These are phyloP conservation scores for Gamsiella multidivaricata DNA, from an alignment of 192 early-diverging fungal species.

Conservation along the genomic window DNA sequence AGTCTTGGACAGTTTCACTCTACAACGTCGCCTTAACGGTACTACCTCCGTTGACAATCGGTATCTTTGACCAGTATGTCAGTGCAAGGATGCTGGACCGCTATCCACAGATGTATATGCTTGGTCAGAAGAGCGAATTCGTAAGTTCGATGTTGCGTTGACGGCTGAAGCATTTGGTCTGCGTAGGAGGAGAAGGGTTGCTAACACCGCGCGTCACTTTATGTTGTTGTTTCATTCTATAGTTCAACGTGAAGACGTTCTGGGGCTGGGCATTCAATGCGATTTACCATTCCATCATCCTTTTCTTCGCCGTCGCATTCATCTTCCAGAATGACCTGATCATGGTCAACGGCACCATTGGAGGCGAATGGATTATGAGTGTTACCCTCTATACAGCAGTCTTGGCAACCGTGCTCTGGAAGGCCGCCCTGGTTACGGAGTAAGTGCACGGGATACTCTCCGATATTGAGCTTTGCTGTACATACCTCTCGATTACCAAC, in stretches of 20 bases:
- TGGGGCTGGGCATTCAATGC: conserved; percentile 95
- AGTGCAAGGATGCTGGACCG: conserved; percentile 93
- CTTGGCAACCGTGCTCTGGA: conserved; percentile 88
- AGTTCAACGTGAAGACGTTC: conserved; percentile 89
- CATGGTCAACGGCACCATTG: conserved; percentile 73
- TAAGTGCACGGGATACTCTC: conserved; percentile 38
- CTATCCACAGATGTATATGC: conserved; percentile 97
- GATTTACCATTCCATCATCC: conserved; percentile 89
- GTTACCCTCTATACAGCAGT: conserved; percentile 90
- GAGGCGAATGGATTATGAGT: conserved; percentile 93
- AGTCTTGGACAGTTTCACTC: conserved; percentile 96
- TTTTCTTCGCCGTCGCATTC: conserved; percentile 34
- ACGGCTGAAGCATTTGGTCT: neutral
- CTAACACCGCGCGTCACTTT: neutral
- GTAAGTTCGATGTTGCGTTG: conserved; percentile 37
- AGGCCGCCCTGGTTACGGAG: conserved; percentile 91
- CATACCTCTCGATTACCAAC: neutral
- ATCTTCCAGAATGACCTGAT: conserved; percentile 78
- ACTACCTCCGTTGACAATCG: conserved; percentile 93
- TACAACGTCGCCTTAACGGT: conserved; percentile 97
- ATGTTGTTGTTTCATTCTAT: neutral
- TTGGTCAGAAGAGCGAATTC: conserved; percentile 77
- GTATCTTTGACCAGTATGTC: conserved; percentile 97
- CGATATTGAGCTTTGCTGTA: neutral
- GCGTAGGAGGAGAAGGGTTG: neutral